phyloP scores from a whole-genome alignment of 257 asterid genomes.

The Przewalskia tangutica region DNA sequence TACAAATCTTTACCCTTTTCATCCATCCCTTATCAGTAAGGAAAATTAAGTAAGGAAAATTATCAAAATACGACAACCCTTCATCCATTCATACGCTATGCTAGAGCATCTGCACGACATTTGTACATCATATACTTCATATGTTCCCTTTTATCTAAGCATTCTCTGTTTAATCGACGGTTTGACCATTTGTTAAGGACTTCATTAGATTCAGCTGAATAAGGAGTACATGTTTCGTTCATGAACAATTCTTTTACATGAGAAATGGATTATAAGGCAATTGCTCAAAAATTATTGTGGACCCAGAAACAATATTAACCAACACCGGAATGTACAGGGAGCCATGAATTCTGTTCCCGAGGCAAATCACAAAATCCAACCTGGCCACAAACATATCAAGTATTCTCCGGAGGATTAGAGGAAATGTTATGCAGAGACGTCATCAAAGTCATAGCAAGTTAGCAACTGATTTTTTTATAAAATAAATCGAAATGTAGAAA shows the following conservation, averaged over 20 bases:
- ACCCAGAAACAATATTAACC: background rate
- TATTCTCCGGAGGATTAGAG: background rate
- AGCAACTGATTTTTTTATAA: background rate
- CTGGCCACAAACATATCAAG: background rate
- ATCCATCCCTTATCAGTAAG: background rate
- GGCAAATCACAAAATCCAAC: background rate
- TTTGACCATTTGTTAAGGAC: background rate
- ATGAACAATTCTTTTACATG: background rate
- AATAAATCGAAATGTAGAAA: background rate
- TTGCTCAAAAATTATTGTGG: background rate
- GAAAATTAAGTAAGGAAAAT: background rate
- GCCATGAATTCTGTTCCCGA: background rate
- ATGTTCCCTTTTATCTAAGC: background rate
- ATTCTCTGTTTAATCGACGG: background rate
- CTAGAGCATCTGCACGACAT: background rate
- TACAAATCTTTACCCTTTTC: background rate
- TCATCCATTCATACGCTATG: background rate
- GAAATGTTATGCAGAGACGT: background rate
- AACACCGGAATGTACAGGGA: background rate
- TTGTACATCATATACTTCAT: background rate
- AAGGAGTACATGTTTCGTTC: background rate
- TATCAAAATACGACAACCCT: background rate
- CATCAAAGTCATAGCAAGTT: background rate
- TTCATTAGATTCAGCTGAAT: background rate
- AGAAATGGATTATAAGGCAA: background rate